These are phyloP conservation scores for Pythium utonaiense DNA, from an alignment of 352 stramenopile species.

Conservation along the genomic window DNA sequence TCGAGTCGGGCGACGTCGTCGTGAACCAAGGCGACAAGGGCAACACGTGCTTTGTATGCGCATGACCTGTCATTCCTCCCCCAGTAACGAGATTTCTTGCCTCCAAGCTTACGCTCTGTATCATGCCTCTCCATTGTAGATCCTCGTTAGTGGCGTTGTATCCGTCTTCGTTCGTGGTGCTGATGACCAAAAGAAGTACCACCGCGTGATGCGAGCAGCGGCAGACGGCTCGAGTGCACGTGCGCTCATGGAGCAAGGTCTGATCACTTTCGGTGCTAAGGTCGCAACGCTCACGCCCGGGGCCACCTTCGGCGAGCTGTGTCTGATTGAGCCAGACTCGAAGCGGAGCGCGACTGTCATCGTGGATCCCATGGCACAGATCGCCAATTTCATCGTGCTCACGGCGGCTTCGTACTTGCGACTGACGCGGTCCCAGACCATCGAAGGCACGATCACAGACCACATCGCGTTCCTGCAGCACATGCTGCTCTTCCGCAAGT, in stretches of 20 bases:
- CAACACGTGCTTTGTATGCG: conserved; percentile 79
- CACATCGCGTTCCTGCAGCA: conserved; percentile 83
- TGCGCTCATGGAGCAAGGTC: conserved; percentile 35
- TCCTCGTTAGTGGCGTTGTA: conserved; percentile 76
- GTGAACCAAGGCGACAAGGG: conserved; percentile 83
- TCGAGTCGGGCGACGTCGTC: conserved; percentile 60
- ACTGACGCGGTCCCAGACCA: conserved; percentile 78
- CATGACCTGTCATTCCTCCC: neutral
- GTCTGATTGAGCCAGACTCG: conserved; percentile 82
- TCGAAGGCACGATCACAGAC: conserved; percentile 81
- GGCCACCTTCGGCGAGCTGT: conserved; percentile 81
- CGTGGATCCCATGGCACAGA: conserved; percentile 59
- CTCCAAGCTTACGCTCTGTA: too few species aligned
- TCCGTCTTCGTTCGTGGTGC: conserved; percentile 63
- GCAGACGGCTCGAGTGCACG: conserved; percentile 40
- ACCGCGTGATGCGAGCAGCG: conserved; percentile 42
- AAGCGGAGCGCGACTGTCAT: conserved; percentile 82
- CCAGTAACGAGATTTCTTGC: neutral
- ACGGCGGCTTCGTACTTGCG: conserved; percentile 74
- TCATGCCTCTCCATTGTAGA: conserved; percentile 32
- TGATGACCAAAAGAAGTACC: conserved; percentile 69
- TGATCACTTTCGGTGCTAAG: conserved; percentile 51
- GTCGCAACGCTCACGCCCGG: conserved; percentile 73
- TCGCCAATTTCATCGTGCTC: conserved; percentile 84
- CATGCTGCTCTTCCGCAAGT: conserved; percentile 71